phyloP scores from a whole-genome alignment of 257 asterid genomes.

The Capsicum baccatum region DNA sequence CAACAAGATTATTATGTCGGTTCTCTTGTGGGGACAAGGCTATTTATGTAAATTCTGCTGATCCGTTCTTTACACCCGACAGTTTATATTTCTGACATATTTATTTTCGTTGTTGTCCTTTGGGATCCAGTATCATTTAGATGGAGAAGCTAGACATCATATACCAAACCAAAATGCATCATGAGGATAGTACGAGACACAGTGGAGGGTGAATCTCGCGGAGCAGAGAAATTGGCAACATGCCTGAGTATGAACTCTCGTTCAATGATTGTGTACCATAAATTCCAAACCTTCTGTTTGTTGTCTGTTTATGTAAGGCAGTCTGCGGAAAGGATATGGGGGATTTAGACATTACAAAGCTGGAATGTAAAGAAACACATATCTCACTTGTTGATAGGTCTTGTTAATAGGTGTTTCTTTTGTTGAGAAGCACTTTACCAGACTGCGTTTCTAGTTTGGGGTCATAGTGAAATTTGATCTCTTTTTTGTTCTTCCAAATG shows the following conservation, averaged over 20 bases:
- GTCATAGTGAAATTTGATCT: not conserved
- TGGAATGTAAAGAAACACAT: not conserved
- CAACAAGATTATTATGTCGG: not conserved
- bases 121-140: constrained; percentile 30
- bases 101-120: not conserved
- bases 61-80: not conserved
- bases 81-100: not conserved
- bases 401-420: not conserved
- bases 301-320: not conserved
- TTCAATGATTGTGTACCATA: constrained; percentile 5
- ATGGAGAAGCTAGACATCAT: constrained; percentile 23
- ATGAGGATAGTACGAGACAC: constrained; percentile 3
- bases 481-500: not conserved
- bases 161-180: constrained; percentile 21
- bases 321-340: not conserved
- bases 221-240: not conserved
- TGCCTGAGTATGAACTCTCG: not conserved
- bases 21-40: not conserved
- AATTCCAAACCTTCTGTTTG: not conserved
- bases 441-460: not conserved
- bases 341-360: constrained; percentile 11
- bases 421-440: constrained; percentile 14
- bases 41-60: not conserved
- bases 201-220: constrained; percentile 13
- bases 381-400: not conserved